These are phyloP conservation scores for Phytopythium sindhum DNA, from an alignment of 352 stramenopile species.

Conservation along the genomic window DNA sequence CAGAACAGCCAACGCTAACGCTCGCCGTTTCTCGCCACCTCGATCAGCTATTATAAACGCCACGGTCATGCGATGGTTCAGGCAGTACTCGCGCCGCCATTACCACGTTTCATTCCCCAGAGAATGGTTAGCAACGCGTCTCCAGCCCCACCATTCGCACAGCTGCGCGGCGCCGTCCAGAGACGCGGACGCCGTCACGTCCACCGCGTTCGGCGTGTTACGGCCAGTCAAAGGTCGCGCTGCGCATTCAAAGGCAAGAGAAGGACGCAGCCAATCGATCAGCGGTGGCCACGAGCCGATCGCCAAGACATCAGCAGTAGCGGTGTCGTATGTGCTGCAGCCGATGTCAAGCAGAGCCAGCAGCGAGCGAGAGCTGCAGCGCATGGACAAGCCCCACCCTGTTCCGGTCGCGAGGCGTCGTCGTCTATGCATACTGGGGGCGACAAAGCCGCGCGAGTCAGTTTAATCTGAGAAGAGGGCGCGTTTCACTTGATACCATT, in stretches of 20 bases:
- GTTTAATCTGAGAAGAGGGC: not conserved
- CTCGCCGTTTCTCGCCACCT: too few species aligned
- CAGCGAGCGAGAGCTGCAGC: too few species aligned
- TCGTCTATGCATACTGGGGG: not conserved
- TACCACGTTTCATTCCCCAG: too few species aligned
- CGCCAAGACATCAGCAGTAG: too few species aligned
- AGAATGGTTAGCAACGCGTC: not conserved
- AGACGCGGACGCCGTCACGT: not conserved
- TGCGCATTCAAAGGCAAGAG: not conserved
- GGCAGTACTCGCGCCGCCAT: too few species aligned
- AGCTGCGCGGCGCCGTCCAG: not conserved
- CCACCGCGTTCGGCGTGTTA: slow-evolving; percentile 1
- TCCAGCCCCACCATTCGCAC: not conserved
- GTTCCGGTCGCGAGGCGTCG: too few species aligned
- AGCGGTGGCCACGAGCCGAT: too few species aligned
- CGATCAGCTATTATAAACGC: too few species aligned
- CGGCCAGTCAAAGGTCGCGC: slow-evolving; percentile 2
- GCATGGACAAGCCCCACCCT: too few species aligned
- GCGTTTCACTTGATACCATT: not conserved
- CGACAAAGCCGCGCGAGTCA: slow-evolving; percentile 1
- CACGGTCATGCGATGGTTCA: too few species aligned
- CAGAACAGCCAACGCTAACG: too few species aligned
- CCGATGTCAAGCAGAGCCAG: not conserved
- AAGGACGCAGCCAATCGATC: not conserved
- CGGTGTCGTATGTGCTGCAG: not conserved